Percentiles rank a stretch among this genome's conserved stretches.
Evolutionary conservation across 176 grass and related monocot genomes (phyloP).

Genomic region (Juncus inflexus): DNA sequence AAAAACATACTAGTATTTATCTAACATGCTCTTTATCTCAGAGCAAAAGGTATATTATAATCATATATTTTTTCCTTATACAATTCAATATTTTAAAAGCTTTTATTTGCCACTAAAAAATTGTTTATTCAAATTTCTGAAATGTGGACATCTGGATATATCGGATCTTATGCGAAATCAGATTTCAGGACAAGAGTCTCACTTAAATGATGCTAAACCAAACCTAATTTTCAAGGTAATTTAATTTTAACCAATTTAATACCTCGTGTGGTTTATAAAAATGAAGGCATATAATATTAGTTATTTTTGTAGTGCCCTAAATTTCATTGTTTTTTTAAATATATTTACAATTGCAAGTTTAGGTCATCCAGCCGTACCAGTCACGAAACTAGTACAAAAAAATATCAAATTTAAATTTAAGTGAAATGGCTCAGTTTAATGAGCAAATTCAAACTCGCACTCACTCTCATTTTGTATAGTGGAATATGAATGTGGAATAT

Average conservation of each 20-base stretch:
- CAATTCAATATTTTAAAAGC: neutral
- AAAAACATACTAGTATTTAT: no score
- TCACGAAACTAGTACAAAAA: neutral
- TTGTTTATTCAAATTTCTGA: slow-evolving; percentile 20
- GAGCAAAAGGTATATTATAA: slow-evolving; percentile 61
- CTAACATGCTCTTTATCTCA: slow-evolving; percentile 42
- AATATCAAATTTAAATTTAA: neutral
- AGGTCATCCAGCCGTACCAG: slow-evolving; percentile 4
- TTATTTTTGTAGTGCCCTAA: neutral
- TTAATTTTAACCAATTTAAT: slow-evolving; percentile 9
- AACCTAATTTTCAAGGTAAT: slow-evolving; percentile 51
- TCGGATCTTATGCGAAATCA: slow-evolving; percentile 45
- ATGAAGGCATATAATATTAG: no score
- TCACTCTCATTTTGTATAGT: no score
- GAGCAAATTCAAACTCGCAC: neutral
- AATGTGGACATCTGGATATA: slow-evolving; percentile 58
- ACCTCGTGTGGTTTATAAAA: neutral
- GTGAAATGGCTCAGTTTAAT: neutral
- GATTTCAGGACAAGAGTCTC: slow-evolving; percentile 80
- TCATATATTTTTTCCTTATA: slow-evolving; percentile 4
- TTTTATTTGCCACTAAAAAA: slow-evolving; percentile 25
- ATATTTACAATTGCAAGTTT: slow-evolving; percentile 8
- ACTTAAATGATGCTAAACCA: slow-evolving; percentile 35
- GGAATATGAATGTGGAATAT: no score
- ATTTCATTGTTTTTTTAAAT: neutral